A percentile compares a stretch with the other conserved stretches of the same genome.
phyloP scores from a whole-genome alignment of 2,329 filamentous ascomycete species.

The Paecilomyces sp. region DNA sequence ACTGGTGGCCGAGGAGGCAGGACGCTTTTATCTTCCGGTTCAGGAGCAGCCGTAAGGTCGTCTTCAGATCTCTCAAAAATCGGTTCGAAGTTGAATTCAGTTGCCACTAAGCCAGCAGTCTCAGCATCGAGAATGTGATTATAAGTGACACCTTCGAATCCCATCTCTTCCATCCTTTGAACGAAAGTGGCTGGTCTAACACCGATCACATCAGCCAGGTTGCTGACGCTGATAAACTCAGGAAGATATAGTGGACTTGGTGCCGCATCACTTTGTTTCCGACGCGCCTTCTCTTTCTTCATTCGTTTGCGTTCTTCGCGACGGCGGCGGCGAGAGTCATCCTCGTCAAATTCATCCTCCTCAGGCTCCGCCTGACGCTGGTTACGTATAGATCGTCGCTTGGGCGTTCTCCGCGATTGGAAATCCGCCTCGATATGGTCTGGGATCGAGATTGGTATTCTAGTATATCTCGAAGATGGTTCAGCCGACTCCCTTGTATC shows the following conservation, averaged over 20 bases:
- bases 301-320: conserved; percentile 24
- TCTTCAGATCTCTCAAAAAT: conserved; percentile 59
- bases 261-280: conserved; percentile 34
- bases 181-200: conserved; percentile 67
- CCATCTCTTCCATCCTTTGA: conserved; percentile 69
- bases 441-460: neutral
- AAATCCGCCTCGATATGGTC: neutral
- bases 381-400: conserved; percentile 16
- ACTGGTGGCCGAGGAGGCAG: conserved; percentile 78
- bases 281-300: conserved; percentile 37
- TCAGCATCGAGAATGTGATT: conserved; percentile 87
- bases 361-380: conserved; percentile 16
- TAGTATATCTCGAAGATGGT: neutral
- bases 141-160: conserved; percentile 76
- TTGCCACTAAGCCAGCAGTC: conserved; percentile 79
- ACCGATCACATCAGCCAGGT: conserved; percentile 68
- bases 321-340: conserved; percentile 22
- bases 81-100: conserved; percentile 89
- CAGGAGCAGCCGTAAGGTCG: conserved; percentile 66
- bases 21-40: conserved; percentile 58
- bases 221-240: conserved; percentile 83
- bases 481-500: neutral
- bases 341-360: conserved; percentile 28
- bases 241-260: conserved; percentile 67
- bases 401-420: conserved; percentile 10